phyloP scores from a whole-genome alignment of 1,139 yeast species.

The Barnettozyma hawaiiensis region DNA sequence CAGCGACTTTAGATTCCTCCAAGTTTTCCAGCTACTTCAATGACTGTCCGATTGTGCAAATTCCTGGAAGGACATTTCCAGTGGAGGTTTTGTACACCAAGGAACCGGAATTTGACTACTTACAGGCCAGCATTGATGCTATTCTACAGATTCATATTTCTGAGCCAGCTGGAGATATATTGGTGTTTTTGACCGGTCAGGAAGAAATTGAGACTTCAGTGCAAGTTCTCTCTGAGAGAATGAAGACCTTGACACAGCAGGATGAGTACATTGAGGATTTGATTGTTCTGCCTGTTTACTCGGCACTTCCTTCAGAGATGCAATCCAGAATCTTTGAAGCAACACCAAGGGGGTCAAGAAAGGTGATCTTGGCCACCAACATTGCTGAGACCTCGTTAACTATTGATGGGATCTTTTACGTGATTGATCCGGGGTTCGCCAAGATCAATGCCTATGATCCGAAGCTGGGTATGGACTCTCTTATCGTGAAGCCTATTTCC shows the following conservation, averaged over 20 bases:
- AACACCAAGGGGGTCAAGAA: constrained; percentile 75
- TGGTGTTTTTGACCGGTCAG: constrained; percentile 84
- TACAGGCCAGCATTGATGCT: constrained; percentile 75
- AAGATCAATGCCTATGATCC: constrained; percentile 84
- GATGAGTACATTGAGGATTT: constrained; percentile 63
- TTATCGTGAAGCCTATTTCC: constrained; percentile 82
- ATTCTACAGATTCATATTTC: constrained; percentile 77
- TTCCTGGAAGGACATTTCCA: constrained; percentile 88
- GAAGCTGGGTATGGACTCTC: constrained; percentile 84
- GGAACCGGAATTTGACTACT: constrained; percentile 80
- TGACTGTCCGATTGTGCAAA: constrained; percentile 71
- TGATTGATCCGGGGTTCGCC: constrained; percentile 90
- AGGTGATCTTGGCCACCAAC: constrained; percentile 90
- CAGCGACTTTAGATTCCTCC: constrained; percentile 85
- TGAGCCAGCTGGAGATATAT: constrained; percentile 74
- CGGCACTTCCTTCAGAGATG: constrained; percentile 79
- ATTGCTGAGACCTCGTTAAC: constrained; percentile 97
- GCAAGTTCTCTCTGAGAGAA: constrained; percentile 62
- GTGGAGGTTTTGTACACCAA: constrained; percentile 75
- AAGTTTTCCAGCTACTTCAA: constrained; percentile 77
- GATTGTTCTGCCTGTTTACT: constrained; percentile 83
- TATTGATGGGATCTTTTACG: constrained; percentile 84
- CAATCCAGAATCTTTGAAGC: constrained; percentile 84
- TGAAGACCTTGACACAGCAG: constrained; percentile 42
- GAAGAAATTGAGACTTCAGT: constrained; percentile 92